Conservation (phyloP, 345 rosid species). For the Rhodomyrtus tomentosa region DNA sequence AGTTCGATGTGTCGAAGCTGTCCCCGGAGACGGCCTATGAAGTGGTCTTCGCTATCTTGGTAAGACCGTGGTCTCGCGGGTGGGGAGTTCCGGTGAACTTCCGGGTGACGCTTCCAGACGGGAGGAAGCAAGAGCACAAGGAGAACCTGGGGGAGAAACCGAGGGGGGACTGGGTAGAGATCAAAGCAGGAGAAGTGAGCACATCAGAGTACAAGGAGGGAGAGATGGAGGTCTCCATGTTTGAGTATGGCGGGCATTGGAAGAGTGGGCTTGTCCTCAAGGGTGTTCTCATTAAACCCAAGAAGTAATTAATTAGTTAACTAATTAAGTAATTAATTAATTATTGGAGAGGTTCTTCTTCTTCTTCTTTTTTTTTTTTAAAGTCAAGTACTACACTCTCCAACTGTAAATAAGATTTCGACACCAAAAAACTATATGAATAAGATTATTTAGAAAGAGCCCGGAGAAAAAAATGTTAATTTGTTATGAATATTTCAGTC, state of each 20-base stretch:
- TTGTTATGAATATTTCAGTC: neutral
- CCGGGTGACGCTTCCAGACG: constrained; percentile 27
- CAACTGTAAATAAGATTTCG: too few relatives aligned
- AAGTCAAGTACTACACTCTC: too few relatives aligned
- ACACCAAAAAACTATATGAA: too few relatives aligned
- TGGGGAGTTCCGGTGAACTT: constrained; percentile 48
- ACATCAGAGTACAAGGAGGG: constrained; percentile 17
- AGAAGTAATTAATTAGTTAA: neutral
- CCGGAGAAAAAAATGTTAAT: neutral
- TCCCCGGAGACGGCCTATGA: constrained; percentile 37
- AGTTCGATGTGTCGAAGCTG: constrained; percentile 30
- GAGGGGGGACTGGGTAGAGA: constrained; percentile 39
- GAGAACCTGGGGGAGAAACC: constrained; percentile 15
- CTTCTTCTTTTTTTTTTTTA: too few relatives aligned
- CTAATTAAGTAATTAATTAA: neutral
- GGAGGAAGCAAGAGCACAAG: constrained; percentile 21
- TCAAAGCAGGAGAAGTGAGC: constrained; percentile 31
- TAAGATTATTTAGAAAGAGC: neutral
- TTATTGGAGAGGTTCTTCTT: neutral
- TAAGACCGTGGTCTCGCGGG: constrained; percentile 32
- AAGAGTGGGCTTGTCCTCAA: constrained; percentile 50
- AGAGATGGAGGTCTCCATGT: constrained; percentile 37
- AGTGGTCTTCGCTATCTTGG: constrained; percentile 31
- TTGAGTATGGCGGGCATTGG: constrained; percentile 43
- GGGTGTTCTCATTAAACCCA: constrained; percentile 43